Base-by-base conservation (phyloP, 2,329 filamentous ascomycete species). In the Fusarium aywerte region DNA sequence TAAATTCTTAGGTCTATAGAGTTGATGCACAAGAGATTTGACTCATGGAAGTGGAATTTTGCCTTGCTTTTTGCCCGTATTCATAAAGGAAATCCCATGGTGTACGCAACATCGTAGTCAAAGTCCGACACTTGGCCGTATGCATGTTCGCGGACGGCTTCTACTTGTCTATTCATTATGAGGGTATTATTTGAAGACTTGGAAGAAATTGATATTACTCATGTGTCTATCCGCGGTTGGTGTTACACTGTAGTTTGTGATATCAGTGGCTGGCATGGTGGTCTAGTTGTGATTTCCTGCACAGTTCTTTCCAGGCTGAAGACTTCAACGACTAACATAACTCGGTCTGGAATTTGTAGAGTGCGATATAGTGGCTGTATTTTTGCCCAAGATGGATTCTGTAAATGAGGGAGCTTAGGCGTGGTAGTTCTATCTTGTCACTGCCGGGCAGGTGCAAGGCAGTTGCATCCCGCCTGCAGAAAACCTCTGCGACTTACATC, bases 81-180 rank as follows among this genome's bases (percentile, higher is more conserved):
- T 5, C 25, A 25, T 25, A 8, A n/a, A n/a, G n/a, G n/a, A n/a
- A n/a, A n/a, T n/a, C n/a, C n/a, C n/a, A n/a, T n/a, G n/a, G n/a
- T n/a, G n/a, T n/a, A 5, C 25, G 25, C 25, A 25, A 25, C 25
- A 25, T 25, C 25, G 8, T 25, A 25, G 25, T 25, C 5, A 8
- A 25, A 25, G 25, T 5, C 8, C 25, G 25, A 27, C 9, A 27
- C 27, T 27, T 27, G 27, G 7, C 27, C 11, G 5, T 10, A 27
- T 33, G 25, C 35, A 39, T 53, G 33, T 48, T 52, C 56, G 40
- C 35, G 43, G 45, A 58, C 43, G 40, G 64, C 49, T 68, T 72
- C 64, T 49, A 55, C 61, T 67, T 57, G 40, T 56, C 44, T n/a
- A n/a, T 49, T 58, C n/a, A 45, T 53, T 58, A 43, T 43, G 47